phyloP scores from a whole-genome alignment of 768 basidiomycete genomes.

The Tremella yokohamensis region DNA sequence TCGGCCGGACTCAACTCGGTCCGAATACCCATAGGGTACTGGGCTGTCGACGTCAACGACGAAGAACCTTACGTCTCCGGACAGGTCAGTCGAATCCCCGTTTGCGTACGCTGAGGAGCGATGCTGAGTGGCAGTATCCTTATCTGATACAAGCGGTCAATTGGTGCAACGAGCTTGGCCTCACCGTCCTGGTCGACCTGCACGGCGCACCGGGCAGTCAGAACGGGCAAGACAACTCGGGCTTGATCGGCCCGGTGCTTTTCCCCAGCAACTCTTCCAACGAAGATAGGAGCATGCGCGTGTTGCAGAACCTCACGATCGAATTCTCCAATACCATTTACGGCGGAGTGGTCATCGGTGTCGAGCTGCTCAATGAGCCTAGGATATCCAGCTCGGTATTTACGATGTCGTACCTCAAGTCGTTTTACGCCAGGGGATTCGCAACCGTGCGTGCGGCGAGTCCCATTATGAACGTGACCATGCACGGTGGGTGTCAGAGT shows the following conservation, averaged over 20 bases:
- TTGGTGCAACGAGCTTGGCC: conserved; percentile 39
- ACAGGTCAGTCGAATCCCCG: conserved; percentile 31
- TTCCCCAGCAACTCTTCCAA: conserved; percentile 35
- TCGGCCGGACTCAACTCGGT: conserved; percentile 41
- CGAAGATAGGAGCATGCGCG: conserved; percentile 23
- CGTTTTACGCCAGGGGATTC: conserved; percentile 30
- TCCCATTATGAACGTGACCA: conserved; percentile 28
- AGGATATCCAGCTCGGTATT: conserved; percentile 27
- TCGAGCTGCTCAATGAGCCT: conserved; percentile 50
- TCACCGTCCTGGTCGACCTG: conserved; percentile 38
- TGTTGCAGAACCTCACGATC: conserved; percentile 35
- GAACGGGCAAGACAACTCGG: conserved; percentile 49
- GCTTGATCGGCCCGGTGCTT: conserved; percentile 26
- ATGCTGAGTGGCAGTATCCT: conserved; percentile 21
- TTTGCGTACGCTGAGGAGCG: conserved; percentile 2
- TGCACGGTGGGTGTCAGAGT: conserved; percentile 31
- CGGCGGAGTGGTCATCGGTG: conserved; percentile 43
- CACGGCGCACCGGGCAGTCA: conserved; percentile 47
- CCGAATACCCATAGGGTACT: conserved; percentile 46
- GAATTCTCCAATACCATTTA: conserved; percentile 45
- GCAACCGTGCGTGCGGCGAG: conserved; percentile 1
- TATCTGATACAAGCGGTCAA: conserved; percentile 40
- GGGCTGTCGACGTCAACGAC: conserved; percentile 35
- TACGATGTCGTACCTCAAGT: conserved; percentile 42
- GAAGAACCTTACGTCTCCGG: conserved; percentile 38